Base-by-base conservation (phyloP, 2,329 filamentous ascomycete species). In the Ophiostoma fasciatum region DNA sequence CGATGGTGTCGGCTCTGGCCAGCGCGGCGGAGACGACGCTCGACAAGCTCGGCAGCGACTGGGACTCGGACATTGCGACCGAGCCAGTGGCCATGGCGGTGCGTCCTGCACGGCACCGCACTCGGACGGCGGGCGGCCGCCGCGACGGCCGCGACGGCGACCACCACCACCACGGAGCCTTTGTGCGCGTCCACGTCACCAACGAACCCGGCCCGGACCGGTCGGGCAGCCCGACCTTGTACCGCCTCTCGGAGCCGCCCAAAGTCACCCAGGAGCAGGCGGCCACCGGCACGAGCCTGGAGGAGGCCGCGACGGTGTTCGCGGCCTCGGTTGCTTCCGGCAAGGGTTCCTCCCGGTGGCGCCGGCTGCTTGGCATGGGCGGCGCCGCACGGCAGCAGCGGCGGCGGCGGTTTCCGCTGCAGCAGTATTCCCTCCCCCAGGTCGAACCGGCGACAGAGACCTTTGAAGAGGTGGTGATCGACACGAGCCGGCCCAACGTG, bases 381-480 rank as follows among this genome's bases (percentile, higher is more conserved):
- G n/a, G n/a, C n/a, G n/a, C n/a, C n/a, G n/a, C n/a, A n/a, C n/a
- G n/a, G n/a, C n/a, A n/a, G n/a, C n/a, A n/a, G n/a, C n/a, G 9
- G 6, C 23, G 23, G 23, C 23, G 11, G 23, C 7, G 4, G n/a
- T 26, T 5, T 12, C 11, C 9, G n/a, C 5, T 26, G 23, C 23
- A 23, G 22, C 7, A 23, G 11, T 7, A 11, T 7, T 23, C 22
- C 7, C 15, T 31, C 17, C 10, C 21, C 18, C 23, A 33, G 12
- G 31, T 21, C 31, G 36, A 38, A 23, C 23, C 22, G 11, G 35
- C 22, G 2, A 17, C 29, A 11, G 21, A 20, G 5, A 40, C 36
- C 4, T 38, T 42, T 18, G 43, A 44, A 15, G 42, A 45, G 13
- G 38, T 46, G 11, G 34, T 44, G 7, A 39, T 48, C 38, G 34